phyloP scores from a whole-genome alignment of 345 rosid species.

The Excoecaria agallocha region DNA sequence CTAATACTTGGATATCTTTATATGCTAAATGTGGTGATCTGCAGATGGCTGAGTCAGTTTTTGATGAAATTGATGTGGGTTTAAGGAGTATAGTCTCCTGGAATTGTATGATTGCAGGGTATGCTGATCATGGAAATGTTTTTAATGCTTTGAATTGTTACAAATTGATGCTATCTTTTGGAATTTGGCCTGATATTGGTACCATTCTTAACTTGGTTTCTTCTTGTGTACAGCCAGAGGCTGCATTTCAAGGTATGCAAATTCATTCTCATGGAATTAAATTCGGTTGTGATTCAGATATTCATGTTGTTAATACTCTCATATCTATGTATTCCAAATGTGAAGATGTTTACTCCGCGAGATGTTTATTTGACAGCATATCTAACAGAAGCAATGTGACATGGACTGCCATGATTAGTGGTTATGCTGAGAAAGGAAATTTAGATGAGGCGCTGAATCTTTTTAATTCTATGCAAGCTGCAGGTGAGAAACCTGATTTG shows the following conservation, averaged over 20 bases:
- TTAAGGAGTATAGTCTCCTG: slow-evolving; percentile 39
- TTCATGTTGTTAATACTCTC: slow-evolving; percentile 46
- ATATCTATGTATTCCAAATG: slow-evolving; percentile 67
- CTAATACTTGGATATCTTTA: slow-evolving; percentile 56
- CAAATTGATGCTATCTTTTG: slow-evolving; percentile 48
- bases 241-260: slow-evolving; percentile 39
- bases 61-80: slow-evolving; percentile 38
- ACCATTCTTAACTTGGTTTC: slow-evolving; percentile 59
- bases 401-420: slow-evolving; percentile 84
- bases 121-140: slow-evolving; percentile 33
- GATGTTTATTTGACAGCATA: slow-evolving; percentile 53
- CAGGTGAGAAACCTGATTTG: slow-evolving; percentile 51
- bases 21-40: slow-evolving; percentile 61
- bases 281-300: slow-evolving; percentile 44
- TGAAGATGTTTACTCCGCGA: slow-evolving; percentile 43
- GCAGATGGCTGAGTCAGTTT: slow-evolving; percentile 43
- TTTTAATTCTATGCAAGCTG: slow-evolving; percentile 46
- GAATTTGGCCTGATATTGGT: slow-evolving; percentile 49
- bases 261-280: slow-evolving; percentile 57
- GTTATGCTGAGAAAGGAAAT: slow-evolving; percentile 62
- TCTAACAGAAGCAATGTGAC: slow-evolving; percentile 51
- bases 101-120: slow-evolving; percentile 72
- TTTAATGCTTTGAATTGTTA: slow-evolving; percentile 41
- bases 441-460: slow-evolving; percentile 53
- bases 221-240: slow-evolving; percentile 39